Evolutionary conservation across 1,284 basidiomycete genomes (phyloP).

Genomic region (Wolfiporia cocos): DNA sequence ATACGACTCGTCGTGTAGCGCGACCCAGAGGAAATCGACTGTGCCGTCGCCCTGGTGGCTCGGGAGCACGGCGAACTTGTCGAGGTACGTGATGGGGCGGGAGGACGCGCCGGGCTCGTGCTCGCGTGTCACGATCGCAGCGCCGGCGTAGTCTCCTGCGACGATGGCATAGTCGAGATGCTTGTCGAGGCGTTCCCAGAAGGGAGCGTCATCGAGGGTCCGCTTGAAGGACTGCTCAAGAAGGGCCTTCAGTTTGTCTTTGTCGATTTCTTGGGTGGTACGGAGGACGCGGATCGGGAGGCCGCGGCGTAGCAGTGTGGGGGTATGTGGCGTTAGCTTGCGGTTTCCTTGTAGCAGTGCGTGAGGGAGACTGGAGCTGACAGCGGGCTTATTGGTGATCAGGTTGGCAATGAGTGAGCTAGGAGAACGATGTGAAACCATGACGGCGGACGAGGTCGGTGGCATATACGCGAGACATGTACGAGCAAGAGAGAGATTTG

Average conservation of each 20-base stretch:
- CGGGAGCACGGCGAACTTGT: slow-evolving; percentile 98
- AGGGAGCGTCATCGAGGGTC: slow-evolving; percentile 67
- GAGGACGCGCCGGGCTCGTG: slow-evolving; percentile 29
- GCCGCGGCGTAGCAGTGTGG: slow-evolving; percentile 89
- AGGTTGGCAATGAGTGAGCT: slow-evolving; percentile 95
- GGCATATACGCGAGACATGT: slow-evolving; percentile 94
- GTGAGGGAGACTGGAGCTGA: slow-evolving; percentile 92
- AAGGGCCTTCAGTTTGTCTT: slow-evolving; percentile 68
- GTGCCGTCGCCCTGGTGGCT: slow-evolving; percentile 96
- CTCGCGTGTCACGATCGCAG: slow-evolving; percentile 93
- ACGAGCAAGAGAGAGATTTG: slow-evolving; percentile 83
- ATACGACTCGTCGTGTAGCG: slow-evolving; percentile 96
- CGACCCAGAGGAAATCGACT: slow-evolving; percentile 99
- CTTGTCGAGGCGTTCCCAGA: slow-evolving; percentile 73
- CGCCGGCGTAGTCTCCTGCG: slow-evolving; percentile 94
- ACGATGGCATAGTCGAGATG: slow-evolving; percentile 91
- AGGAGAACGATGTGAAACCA: slow-evolving; percentile 96
- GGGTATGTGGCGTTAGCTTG: slow-evolving; percentile 84
- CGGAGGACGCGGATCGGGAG: slow-evolving; percentile 83
- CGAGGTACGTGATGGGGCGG: slow-evolving; percentile 82
- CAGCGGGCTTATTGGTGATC: slow-evolving; percentile 97
- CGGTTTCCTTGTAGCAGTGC: slow-evolving; percentile 83
- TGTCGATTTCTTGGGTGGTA: slow-evolving; percentile 62
- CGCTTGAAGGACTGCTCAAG: slow-evolving; percentile 87
- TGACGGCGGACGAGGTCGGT: slow-evolving; percentile 84